Percentiles rank a stretch among this genome's conserved stretches.
Conservation (phyloP, 305 asterid species). For the Solanum chacoense region DNA sequence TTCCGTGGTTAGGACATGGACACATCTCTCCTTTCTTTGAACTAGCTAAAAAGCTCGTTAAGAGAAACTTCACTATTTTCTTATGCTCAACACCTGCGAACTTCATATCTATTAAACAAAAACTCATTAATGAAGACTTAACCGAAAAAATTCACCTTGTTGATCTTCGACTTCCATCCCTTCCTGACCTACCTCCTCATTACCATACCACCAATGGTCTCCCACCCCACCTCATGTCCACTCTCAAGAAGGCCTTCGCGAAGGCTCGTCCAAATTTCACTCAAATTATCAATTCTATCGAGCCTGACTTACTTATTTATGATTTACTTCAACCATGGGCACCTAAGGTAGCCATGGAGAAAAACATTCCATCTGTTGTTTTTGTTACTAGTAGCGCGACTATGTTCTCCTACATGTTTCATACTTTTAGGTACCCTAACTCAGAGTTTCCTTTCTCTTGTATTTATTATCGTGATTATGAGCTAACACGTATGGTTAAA, state of each 20-base stretch:
- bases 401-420: conserved; percentile 7
- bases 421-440: not conserved
- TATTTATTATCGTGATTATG: conserved; percentile 7
- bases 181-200: not conserved
- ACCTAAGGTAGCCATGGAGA: conserved; percentile 1
- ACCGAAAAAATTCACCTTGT: not conserved
- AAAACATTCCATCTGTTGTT: conserved; percentile 12
- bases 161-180: conserved; percentile 7
- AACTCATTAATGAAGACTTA: not conserved
- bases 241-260: conserved; percentile 4
- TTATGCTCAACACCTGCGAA: conserved; percentile 1
- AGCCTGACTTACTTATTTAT: conserved; percentile 17
- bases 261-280: not conserved
- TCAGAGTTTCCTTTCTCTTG: not conserved
- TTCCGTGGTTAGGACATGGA: conserved; percentile 13
- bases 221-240: conserved; percentile 16
- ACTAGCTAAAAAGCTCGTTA: conserved; percentile 1
- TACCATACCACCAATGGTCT: conserved; percentile 21
- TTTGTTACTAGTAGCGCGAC: conserved; percentile 12
- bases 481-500: not conserved
- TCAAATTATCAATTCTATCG: not conserved
- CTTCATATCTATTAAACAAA: not conserved
- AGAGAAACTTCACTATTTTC: not conserved
- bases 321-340: conserved; percentile 23
- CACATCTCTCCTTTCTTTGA: conserved; percentile 11